Percentiles rank a stretch among this genome's conserved stretches.
These are phyloP conservation scores for Penicillium flavigenum DNA, from an alignment of 495 filamentous ascomycete species.

Conservation along the genomic window DNA sequence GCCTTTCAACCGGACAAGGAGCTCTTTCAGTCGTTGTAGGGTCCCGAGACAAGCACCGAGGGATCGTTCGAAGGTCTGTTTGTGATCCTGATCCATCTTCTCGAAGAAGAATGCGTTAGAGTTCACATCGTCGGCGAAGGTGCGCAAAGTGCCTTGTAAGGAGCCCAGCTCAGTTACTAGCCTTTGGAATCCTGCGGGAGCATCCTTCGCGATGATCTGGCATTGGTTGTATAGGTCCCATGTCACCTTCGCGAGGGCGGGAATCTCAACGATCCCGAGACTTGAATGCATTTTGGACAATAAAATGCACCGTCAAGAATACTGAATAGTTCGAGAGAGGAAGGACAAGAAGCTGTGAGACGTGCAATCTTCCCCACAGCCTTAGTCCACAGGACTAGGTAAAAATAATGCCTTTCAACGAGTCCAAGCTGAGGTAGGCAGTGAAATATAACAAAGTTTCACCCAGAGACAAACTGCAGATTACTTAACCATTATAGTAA, in stretches of 20 bases:
- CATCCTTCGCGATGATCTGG: conserved; percentile 32
- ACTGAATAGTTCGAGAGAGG: not conserved
- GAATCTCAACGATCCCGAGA: conserved; percentile 32
- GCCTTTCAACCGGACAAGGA: conserved; percentile 29
- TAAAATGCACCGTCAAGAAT: not conserved
- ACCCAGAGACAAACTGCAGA: not conserved
- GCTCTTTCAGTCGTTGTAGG: conserved; percentile 29
- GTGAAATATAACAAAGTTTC: conserved; percentile 7
- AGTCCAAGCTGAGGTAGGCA: not conserved
- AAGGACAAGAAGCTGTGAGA: not conserved
- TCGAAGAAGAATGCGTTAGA: conserved; percentile 33
- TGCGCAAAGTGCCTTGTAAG: conserved; percentile 32
- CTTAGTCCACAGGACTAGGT: not conserved
- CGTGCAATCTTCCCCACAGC: not conserved
- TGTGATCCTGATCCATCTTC: conserved; percentile 27
- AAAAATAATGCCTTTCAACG: not conserved
- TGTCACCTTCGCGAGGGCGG: conserved; percentile 33
- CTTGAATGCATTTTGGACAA: conserved; percentile 24
- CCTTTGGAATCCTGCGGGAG: conserved; percentile 38
- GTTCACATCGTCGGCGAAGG: conserved; percentile 31
- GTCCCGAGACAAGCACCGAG: conserved; percentile 30
- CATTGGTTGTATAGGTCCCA: conserved; percentile 41
- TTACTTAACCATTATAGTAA: not conserved
- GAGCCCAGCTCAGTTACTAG: conserved; percentile 37
- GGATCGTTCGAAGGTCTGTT: conserved; percentile 31